Evolutionary conservation across 2,329 filamentous ascomycete genomes (phyloP), one percentile per base, ranked within the genome.

Genomic region (Fusarium vanettenii): DNA sequence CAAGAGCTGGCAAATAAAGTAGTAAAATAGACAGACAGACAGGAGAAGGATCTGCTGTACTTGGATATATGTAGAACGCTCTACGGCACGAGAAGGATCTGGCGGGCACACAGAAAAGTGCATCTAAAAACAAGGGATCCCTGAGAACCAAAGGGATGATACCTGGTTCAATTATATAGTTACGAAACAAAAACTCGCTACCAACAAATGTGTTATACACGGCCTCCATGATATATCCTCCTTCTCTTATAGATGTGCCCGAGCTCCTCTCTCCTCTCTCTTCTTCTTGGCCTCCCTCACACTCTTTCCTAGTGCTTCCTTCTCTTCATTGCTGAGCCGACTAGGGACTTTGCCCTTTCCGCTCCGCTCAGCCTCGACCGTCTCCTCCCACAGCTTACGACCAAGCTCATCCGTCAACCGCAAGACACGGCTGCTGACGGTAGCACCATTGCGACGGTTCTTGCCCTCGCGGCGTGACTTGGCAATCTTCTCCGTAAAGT

Each of bases 381-480:
- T 87, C 65, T 89, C 88, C 43, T 88, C 88, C 83, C 94, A 98
- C 22, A 98, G 82, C 69, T 88, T 87, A 62, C 86, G 83, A 0
- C 95, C 95, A 11, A 98, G 87, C 56, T 88, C 83, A 79, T 97
- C 95, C 10, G 93, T 92, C 76, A 98, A 87, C 8, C 87, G 86
- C 41, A 98, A 83, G 13, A 99, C 96, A 22, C 97, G 89, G 14
- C 90, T 93, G 76, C 92, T 93, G 4, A 98, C 95, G 0, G 95
- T 98, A 2, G 93, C 94, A 14, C 95, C 95, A 81, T 99, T 97
- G n/a, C 96, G 89, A 25, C 97, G 87, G 81, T 98, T 98, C 90
- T 98, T 99, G 10, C 97, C 97, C 85, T 98, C 97, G 50, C 96
- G 89, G 35, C 97, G 88, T 52, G 91, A 94, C 60, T 91, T 89